Evolutionary conservation across 2,329 filamentous ascomycete species (phyloP).

Genomic region (Colletotrichum lentis): DNA sequence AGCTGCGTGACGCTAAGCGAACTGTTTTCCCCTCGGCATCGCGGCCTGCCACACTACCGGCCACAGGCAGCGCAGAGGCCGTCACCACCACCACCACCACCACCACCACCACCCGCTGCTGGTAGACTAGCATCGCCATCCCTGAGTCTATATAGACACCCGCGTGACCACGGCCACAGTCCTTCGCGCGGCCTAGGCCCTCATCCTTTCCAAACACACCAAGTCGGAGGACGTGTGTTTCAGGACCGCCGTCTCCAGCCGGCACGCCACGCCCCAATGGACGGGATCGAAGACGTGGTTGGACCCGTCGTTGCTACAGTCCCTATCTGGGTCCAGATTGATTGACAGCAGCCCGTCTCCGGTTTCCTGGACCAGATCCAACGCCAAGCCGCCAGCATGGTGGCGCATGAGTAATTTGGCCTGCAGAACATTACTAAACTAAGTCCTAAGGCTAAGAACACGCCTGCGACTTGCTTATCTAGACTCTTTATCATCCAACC

Average conservation of each 20-base stretch:
- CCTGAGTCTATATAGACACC: background rate
- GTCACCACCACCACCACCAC: no score
- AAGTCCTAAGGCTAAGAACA: no score
- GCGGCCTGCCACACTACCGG: background rate
- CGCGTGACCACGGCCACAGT: conserved; percentile 32
- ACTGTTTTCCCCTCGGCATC: background rate
- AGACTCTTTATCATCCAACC: no score
- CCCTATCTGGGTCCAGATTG: conserved; percentile 50
- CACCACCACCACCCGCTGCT: no score
- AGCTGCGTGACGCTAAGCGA: background rate
- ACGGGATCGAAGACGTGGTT: conserved; percentile 40
- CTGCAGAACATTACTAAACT: no score
- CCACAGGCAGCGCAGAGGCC: background rate
- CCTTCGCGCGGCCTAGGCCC: conserved; percentile 56
- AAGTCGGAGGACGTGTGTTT: conserved; percentile 44
- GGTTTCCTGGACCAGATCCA: conserved; percentile 35
- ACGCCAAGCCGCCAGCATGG: conserved; percentile 37
- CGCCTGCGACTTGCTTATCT: no score
- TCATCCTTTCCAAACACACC: conserved; percentile 59
- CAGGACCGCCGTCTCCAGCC: conserved; percentile 54
- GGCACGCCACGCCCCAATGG: conserved; percentile 42
- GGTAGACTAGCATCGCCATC: background rate
- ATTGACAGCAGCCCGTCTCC: conserved; percentile 39
- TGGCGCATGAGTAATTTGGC: conserved; percentile 40
- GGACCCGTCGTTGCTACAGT: no score